A percentile compares a stretch with the other conserved stretches of the same genome.
Conservation (phyloP, 768 basidiomycete genomes). For the Tricholoma sp. region DNA sequence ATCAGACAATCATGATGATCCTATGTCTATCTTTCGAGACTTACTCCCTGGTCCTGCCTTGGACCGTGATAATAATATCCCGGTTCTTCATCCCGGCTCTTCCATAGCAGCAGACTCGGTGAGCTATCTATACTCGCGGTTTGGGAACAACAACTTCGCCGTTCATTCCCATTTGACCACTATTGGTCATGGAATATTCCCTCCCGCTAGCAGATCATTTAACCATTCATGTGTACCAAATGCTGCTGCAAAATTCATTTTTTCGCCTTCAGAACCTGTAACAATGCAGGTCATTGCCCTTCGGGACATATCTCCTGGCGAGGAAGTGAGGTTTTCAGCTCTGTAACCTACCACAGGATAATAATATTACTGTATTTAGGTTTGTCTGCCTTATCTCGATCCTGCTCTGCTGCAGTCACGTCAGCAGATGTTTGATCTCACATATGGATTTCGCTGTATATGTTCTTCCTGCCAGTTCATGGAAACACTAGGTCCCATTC, state of each 20-base stretch:
- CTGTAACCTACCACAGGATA: background rate
- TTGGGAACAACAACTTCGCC: conserved; percentile 79
- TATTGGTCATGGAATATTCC: conserved; percentile 72
- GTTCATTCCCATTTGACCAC: conserved; percentile 69
- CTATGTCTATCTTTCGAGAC: conserved; percentile 33
- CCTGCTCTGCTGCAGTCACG: conserved; percentile 65
- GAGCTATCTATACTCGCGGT: conserved; percentile 46
- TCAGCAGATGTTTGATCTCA: conserved; percentile 49
- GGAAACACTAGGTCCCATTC: conserved; percentile 29
- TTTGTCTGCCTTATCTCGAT: conserved; percentile 73
- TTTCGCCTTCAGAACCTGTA: conserved; percentile 32
- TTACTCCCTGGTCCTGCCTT: conserved; percentile 39
- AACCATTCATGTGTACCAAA: conserved; percentile 83
- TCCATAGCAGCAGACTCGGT: conserved; percentile 22
- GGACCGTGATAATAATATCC: conserved; percentile 7
- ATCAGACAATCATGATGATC: conserved; percentile 15
- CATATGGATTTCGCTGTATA: conserved; percentile 64
- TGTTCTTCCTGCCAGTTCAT: conserved; percentile 56
- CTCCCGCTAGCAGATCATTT: conserved; percentile 72
- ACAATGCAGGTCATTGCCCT: conserved; percentile 66
- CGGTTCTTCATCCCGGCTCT: conserved; percentile 29
- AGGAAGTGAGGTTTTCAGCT: conserved; percentile 49
- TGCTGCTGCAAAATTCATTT: conserved; percentile 55
- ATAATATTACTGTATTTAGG: conserved; percentile 31
- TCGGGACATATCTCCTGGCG: conserved; percentile 45